Evolutionary conservation across 352 stramenopile genomes (phyloP).

Genomic region (Phytophthora chlamydospora): DNA sequence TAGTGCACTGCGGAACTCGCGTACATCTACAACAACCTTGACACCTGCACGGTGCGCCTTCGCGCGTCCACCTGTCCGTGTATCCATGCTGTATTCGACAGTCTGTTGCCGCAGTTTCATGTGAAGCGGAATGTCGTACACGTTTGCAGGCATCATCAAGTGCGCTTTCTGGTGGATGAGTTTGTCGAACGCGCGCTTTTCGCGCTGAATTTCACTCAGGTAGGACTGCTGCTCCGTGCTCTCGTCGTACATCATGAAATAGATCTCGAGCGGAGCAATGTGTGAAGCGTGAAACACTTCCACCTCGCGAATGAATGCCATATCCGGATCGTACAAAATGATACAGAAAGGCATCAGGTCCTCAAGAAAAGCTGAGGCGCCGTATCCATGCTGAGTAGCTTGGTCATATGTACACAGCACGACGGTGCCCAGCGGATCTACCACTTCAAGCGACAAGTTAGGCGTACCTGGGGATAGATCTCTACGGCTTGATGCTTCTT

Average conservation of each 20-base stretch:
- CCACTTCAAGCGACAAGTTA: constrained; percentile 55
- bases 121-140: constrained; percentile 83
- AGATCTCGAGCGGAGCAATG: constrained; percentile 78
- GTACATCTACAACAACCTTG: constrained; percentile 94
- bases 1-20: constrained; percentile 96
- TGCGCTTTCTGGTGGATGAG: constrained; percentile 96
- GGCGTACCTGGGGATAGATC: constrained; percentile 27
- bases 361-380: constrained; percentile 77
- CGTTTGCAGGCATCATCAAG: constrained; percentile 89
- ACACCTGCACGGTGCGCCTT: constrained; percentile 52
- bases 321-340: constrained; percentile 95
- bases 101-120: constrained; percentile 69
- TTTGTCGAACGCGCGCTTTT: constrained; percentile 96
- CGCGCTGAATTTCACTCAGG: constrained; percentile 92
- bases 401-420: constrained; percentile 86
- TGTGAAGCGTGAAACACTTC: constrained; percentile 92
- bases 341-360: constrained; percentile 92
- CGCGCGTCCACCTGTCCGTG: constrained; percentile 61
- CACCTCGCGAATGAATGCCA: constrained; percentile 94
- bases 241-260: constrained; percentile 97
- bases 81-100: constrained; percentile 84
- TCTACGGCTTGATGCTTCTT: constrained; percentile 3
- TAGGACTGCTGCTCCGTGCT: constrained; percentile 97
- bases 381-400: constrained; percentile 63
- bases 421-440: constrained; percentile 57